Conservation (phyloP, 2,329 filamentous ascomycete genomes). For the Cladophialophora exuberans region DNA sequence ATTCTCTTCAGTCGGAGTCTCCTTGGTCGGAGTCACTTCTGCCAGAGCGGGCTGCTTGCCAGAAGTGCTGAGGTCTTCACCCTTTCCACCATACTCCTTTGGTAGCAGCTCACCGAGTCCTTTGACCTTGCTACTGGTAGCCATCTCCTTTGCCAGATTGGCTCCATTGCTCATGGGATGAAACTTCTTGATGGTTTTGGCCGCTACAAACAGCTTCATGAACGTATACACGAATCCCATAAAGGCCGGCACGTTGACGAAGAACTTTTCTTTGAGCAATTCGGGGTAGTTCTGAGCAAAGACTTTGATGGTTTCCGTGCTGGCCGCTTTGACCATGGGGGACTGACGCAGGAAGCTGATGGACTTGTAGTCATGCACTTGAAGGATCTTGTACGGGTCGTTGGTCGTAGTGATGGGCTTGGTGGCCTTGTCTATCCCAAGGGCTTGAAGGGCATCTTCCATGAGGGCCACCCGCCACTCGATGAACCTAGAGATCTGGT, state of each 20-base stretch:
- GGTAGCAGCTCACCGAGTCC: slow-evolving; percentile 64
- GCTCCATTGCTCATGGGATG: slow-evolving; percentile 75
- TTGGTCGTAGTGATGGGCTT: slow-evolving; percentile 70
- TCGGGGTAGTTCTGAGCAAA: slow-evolving; percentile 87
- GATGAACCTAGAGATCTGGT: slow-evolving; percentile 67
- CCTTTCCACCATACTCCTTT: slow-evolving; percentile 77
- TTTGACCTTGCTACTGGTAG: slow-evolving; percentile 47
- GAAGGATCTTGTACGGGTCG: slow-evolving; percentile 88
- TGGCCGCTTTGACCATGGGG: slow-evolving; percentile 73
- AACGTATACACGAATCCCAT: slow-evolving; percentile 86
- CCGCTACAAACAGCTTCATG: slow-evolving; percentile 74
- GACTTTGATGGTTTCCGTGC: slow-evolving; percentile 77
- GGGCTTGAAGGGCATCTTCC: slow-evolving; percentile 78
- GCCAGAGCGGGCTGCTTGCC: slow-evolving; percentile 28
- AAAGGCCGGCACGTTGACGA: slow-evolving; percentile 86
- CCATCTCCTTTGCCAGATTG: slow-evolving; percentile 65
- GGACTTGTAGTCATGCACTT: slow-evolving; percentile 90
- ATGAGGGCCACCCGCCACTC: slow-evolving; percentile 88
- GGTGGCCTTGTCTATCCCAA: slow-evolving; percentile 71
- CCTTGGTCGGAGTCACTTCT: slow-evolving; percentile 2
- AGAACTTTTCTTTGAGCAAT: slow-evolving; percentile 88
- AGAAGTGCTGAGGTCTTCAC: slow-evolving; percentile 49
- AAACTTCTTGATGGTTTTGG: slow-evolving; percentile 77
- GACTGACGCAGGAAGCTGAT: slow-evolving; percentile 86
- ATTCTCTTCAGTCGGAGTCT: not conserved